Conservation (phyloP, 106 monocot species). For the Dioscorea dumetorum region DNA sequence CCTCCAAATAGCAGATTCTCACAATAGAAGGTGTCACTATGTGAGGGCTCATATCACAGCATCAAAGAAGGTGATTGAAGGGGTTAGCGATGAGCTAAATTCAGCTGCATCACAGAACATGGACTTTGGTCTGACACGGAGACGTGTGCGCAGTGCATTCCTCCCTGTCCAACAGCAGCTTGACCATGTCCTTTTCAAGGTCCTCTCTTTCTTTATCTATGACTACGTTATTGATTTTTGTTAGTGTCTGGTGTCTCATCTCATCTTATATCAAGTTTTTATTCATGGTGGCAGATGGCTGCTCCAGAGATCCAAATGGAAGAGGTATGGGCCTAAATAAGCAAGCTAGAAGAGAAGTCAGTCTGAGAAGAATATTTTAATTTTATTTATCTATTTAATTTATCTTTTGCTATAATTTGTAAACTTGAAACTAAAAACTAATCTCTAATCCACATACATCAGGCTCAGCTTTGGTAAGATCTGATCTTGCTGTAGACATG, state of each 20-base stretch:
- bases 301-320: slow-evolving; percentile 60
- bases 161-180: slow-evolving; percentile 43
- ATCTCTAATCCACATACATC: too few species aligned
- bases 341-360: too few species aligned
- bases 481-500: too few species aligned
- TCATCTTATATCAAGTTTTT: not conserved
- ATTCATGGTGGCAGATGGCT: slow-evolving; percentile 45
- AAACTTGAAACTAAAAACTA: too few species aligned
- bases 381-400: too few species aligned
- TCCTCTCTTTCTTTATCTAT: not conserved
- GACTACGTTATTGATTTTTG: not conserved
- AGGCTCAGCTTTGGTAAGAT: too few species aligned
- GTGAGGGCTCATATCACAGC: not conserved
- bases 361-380: too few species aligned
- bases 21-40: too few species aligned
- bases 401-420: too few species aligned
- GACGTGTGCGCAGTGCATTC: slow-evolving; percentile 64
- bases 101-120: slow-evolving; percentile 49
- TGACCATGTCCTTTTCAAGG: slow-evolving; percentile 94
- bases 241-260: not conserved
- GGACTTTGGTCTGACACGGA: slow-evolving; percentile 52
- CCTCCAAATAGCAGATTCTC: too few species aligned
- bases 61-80: slow-evolving; percentile 39
- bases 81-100: slow-evolving; percentile 65
- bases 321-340: slow-evolving; percentile 43